phyloP scores from a whole-genome alignment of 1,284 basidiomycete species.

The Cystobasidium slooffiae region DNA sequence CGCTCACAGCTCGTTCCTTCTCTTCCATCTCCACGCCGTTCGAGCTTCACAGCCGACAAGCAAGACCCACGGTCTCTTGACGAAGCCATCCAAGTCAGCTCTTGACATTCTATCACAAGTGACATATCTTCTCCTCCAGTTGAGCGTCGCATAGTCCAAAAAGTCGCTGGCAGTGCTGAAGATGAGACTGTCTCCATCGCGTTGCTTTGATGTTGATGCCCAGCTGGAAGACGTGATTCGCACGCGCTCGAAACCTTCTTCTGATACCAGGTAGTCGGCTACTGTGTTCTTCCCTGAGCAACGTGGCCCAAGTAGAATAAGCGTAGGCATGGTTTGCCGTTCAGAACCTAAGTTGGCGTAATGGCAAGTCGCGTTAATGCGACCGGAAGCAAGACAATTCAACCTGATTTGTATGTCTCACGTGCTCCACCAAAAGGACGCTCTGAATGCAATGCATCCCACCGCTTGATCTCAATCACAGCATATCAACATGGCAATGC shows the following conservation, averaged over 20 bases:
- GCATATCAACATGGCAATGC: too few species aligned
- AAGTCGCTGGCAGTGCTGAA: constrained; percentile 43
- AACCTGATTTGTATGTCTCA: too few species aligned
- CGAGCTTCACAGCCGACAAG: constrained; percentile 87
- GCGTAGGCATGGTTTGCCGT: constrained; percentile 52
- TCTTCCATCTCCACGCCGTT: constrained; percentile 61
- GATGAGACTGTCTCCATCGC: constrained; percentile 25
- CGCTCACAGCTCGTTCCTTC: constrained; percentile 27
- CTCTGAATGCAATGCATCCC: too few species aligned
- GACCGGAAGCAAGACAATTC: too few species aligned
- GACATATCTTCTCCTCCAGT: constrained; percentile 82
- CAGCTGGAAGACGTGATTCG: constrained; percentile 49
- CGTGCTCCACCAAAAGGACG: too few species aligned
- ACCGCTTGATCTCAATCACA: too few species aligned
- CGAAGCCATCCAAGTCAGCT: constrained; percentile 69
- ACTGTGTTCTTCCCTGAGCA: constrained; percentile 80
- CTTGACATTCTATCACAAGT: constrained; percentile 71
- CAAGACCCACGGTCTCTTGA: constrained; percentile 88
- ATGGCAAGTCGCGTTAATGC: too few species aligned
- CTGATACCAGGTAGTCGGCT: constrained; percentile 69
- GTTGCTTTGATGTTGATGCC: constrained; percentile 32
- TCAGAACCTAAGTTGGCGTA: too few species aligned
- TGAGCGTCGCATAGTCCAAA: constrained; percentile 75
- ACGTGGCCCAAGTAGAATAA: constrained; percentile 83
- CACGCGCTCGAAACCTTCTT: constrained; percentile 61